These are phyloP conservation scores for Fusarium lyarnte DNA, from an alignment of 2,329 filamentous ascomycete species.

Conservation along the genomic window DNA sequence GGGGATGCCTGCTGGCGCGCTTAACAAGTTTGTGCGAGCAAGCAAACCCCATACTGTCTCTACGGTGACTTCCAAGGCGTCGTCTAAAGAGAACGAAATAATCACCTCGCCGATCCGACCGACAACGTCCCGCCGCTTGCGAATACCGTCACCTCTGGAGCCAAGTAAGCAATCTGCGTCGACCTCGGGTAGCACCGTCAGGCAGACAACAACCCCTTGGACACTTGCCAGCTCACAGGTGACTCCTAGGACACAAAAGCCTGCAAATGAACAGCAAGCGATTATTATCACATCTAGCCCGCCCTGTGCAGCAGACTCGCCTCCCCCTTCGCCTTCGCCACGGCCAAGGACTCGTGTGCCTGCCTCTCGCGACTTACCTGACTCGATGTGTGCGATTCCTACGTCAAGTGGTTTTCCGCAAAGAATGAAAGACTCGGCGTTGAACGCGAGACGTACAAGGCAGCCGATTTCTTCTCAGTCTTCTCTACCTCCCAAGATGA, in stretches of 20 bases:
- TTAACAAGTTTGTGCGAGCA: conserved; percentile 55
- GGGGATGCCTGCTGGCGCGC: conserved; percentile 43
- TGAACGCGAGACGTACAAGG: background rate
- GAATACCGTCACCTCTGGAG: conserved; percentile 41
- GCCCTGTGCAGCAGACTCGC: conserved; percentile 42
- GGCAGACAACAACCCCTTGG: conserved; percentile 46
- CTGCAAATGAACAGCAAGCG: conserved; percentile 46
- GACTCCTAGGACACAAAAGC: conserved; percentile 50
- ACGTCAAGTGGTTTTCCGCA: conserved; percentile 31
- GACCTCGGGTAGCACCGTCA: conserved; percentile 36
- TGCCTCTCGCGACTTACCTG: conserved; percentile 32
- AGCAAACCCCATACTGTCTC: conserved; percentile 47
- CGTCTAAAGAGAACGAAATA: background rate
- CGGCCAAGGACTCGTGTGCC: conserved; percentile 17
- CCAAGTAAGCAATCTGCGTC: conserved; percentile 51
- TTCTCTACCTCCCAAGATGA: conserved; percentile 36
- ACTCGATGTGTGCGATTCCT: conserved; percentile 41
- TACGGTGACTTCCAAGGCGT: background rate
- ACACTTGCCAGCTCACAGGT: conserved; percentile 56
- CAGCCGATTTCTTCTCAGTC: background rate
- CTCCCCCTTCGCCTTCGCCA: conserved; percentile 42
- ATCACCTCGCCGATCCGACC: conserved; percentile 3
- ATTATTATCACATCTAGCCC: conserved; percentile 60
- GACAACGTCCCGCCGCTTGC: conserved; percentile 29
- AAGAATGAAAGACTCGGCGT: conserved; percentile 21